These are phyloP conservation scores for Zoysia pacifica DNA, from an alignment of 176 grass and related monocot species.

Conservation along the genomic window DNA sequence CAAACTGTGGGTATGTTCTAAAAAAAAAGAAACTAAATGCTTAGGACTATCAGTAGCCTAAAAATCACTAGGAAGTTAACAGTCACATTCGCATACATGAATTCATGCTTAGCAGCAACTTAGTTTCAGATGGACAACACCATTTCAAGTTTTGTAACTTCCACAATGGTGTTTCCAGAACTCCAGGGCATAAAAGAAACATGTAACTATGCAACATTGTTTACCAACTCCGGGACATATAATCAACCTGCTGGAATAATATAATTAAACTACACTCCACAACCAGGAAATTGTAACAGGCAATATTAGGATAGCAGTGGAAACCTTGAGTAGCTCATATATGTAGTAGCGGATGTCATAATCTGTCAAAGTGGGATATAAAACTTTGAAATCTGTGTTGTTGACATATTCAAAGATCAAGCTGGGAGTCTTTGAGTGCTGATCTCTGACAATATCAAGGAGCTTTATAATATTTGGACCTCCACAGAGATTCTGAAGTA, in stretches of 20 bases:
- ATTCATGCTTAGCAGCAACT: neutral
- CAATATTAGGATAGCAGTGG: neutral
- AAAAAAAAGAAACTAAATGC: neutral
- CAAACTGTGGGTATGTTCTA: neutral
- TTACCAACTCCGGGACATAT: no score
- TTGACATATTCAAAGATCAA: conserved; percentile 97
- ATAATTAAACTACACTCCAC: neutral
- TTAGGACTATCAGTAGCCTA: neutral
- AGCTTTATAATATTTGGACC: conserved; percentile 93
- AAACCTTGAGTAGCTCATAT: conserved; percentile 97
- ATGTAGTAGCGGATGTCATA: conserved; percentile 99
- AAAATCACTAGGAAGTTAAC: conserved; percentile 10
- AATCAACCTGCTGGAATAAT: conserved; percentile 6
- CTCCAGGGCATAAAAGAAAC: conserved; percentile 8
- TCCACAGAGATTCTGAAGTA: conserved; percentile 97
- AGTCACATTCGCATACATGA: neutral
- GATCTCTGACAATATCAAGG: conserved; percentile 92
- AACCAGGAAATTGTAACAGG: neutral
- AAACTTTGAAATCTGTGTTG: conserved; percentile 96
- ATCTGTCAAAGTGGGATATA: conserved; percentile 91
- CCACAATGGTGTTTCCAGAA: conserved; percentile 29
- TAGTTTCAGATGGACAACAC: neutral
- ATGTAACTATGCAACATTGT: neutral
- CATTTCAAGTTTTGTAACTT: conserved; percentile 9
- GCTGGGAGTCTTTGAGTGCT: conserved; percentile 95